phyloP scores from a whole-genome alignment of 2,329 filamentous ascomycete genomes.

The Lecanicillium sp. region DNA sequence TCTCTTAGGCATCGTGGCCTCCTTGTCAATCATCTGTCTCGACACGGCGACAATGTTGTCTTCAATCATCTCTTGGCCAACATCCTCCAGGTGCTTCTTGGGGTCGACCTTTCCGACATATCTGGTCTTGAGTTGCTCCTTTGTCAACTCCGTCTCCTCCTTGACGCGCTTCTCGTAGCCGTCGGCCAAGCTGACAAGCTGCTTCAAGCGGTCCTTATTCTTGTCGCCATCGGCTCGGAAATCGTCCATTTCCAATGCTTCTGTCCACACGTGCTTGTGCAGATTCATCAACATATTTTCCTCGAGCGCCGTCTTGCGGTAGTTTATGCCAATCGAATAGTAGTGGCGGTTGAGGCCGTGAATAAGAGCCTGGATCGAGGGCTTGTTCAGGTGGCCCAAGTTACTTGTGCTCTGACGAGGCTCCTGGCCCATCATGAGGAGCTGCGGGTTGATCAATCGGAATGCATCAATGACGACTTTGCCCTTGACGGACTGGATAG shows the following conservation, averaged over 20 bases:
- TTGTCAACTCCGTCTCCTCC: conserved; percentile 94
- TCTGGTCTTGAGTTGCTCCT: conserved; percentile 96
- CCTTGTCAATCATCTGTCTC: conserved; percentile 98
- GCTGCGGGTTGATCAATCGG: conserved; percentile 95
- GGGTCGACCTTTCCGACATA: conserved; percentile 98
- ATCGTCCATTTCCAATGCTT: conserved; percentile 93
- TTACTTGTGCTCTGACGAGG: conserved; percentile 97
- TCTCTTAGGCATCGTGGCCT: conserved; percentile 82
- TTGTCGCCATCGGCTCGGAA: conserved; percentile 77
- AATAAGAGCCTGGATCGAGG: conserved; percentile 97
- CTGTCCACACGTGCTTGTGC: conserved; percentile 99
- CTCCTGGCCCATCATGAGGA: conserved; percentile 95
- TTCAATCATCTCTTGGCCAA: conserved; percentile 94
- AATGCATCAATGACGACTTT: conserved; percentile 99
- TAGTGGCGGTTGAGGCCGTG: conserved; percentile 98
- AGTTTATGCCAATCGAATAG: conserved; percentile 98
- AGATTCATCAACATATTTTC: conserved; percentile 99
- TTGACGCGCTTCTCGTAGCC: conserved; percentile 98
- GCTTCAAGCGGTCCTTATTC: conserved; percentile 83
- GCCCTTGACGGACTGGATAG: conserved; percentile 98
- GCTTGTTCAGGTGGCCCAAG: conserved; percentile 96
- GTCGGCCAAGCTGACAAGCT: conserved; percentile 81
- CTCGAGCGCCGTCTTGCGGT: conserved; percentile 92
- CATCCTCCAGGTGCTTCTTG: conserved; percentile 97
- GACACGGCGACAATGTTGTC: conserved; percentile 99